Conservation (phyloP, 1,284 basidiomycete genomes). For the Heterobasidion occidentale region DNA sequence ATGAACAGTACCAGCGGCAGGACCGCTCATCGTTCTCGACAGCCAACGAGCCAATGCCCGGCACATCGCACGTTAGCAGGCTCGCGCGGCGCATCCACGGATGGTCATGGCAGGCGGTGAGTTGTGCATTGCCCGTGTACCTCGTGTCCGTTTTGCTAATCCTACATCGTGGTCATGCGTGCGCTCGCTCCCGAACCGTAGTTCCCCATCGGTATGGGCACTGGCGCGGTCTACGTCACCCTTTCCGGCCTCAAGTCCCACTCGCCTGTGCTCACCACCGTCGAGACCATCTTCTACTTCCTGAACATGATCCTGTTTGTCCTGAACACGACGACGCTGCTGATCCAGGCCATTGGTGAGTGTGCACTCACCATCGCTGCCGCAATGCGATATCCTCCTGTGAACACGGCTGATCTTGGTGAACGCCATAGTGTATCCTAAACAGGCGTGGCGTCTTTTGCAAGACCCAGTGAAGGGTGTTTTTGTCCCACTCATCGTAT, state of each 20-base stretch:
- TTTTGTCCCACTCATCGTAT: constrained; percentile 37
- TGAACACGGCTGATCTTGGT: background rate
- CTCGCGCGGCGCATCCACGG: constrained; percentile 35
- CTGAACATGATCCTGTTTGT: constrained; percentile 36
- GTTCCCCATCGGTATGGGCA: constrained; percentile 46
- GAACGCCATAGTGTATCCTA: constrained; percentile 29
- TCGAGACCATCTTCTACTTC: constrained; percentile 39
- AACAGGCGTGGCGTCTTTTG: constrained; percentile 31
- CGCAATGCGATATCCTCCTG: background rate
- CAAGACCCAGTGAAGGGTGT: constrained; percentile 37
- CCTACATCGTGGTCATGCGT: background rate
- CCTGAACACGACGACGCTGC: constrained; percentile 32
- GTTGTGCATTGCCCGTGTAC: too few species aligned
- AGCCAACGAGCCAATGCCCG: too few species aligned
- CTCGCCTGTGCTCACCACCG: constrained; percentile 21
- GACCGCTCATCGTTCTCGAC: too few species aligned
- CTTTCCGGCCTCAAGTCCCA: constrained; percentile 32
- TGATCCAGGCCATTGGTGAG: constrained; percentile 35
- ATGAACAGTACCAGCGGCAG: too few species aligned
- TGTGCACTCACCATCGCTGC: background rate
- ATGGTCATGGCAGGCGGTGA: constrained; percentile 42
- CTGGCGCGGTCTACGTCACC: constrained; percentile 39
- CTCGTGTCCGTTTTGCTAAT: background rate
- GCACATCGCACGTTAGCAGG: background rate
- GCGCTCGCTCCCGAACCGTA: constrained; percentile 9